Base-by-base conservation (phyloP, 2,329 filamentous ascomycete genomes). In the Aspergillus persii region DNA sequence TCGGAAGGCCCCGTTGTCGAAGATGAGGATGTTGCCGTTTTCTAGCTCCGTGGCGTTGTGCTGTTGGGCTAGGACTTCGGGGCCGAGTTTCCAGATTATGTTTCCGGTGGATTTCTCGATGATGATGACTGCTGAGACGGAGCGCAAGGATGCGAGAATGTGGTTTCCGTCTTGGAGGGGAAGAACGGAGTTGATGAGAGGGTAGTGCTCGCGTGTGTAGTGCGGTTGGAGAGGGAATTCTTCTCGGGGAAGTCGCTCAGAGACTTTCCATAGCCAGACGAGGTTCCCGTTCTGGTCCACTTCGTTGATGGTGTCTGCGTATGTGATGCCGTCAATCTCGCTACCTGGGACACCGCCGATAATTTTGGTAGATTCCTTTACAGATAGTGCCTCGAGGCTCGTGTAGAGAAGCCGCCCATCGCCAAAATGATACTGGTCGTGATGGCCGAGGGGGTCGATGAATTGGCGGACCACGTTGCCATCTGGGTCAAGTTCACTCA, bases 1-100 rank as follows among this genome's bases (percentile, higher is more conserved):
- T 4, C 79, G 69, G 59, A 78, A 80, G 0, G 76, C 76, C 2
- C 79, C 79, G 55, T 81, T 81, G 61, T 81, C 79, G 59, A 81
- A 78, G 55, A 81, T 76, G 18, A 81, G 67, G 15, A 81, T 79
- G 51, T 75, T 75, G 4, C 78, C 78, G 27, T 75, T 68, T 0
- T 72, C 65, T 4, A 80, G 68, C 61, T 80, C 75, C 30, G 70
- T 75, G 0, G 79, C 78, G 55, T 76, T 77, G 64, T 81, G 78
- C 61, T 80, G 79, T 62, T 81, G 79, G 1, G 74, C 75, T 0
- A 81, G 68, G 2, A 75, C 68, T 3, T 73, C 74, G 2, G 74
- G 71, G 27, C 73, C 71, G 11, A 81, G 68, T 46, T 76, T 73
- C 79, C 78, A 81, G 3, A 79, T 66, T 11, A 81, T 69, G 5